Evolutionary conservation across 495 filamentous ascomycete genomes (phyloP), one percentile per base, ranked within the genome.

Genomic region (Trichoderma erinaceum): DNA sequence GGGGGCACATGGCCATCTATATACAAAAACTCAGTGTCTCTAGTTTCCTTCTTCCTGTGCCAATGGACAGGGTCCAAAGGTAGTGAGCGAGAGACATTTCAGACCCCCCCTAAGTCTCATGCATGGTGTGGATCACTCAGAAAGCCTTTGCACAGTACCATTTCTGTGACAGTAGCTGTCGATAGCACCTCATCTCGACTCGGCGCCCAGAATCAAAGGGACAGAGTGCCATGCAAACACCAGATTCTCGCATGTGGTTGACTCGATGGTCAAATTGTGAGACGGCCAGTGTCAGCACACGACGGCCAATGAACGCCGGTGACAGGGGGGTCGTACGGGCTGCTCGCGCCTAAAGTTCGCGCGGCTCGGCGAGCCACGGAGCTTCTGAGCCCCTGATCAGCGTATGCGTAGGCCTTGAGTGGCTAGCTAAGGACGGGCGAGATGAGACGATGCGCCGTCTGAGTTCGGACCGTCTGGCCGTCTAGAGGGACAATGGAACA

Each of bases 301-400:
- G 4, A 23, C 21, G 50, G 50, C 50, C 50, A 56, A 56, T 56
- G 50, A 25, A 21, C 2, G 50, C 16, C 50, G 4, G n/a, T 21
- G n/a, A n/a, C 50, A 16, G 50, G 50, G 43, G 50, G n/a, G 3
- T 25, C 21, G 4, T 25, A 4, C 10, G 18, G 50, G 50, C 50
- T 56, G 4, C 18, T 18, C 18, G 50, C 21, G 50, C 50, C 50
- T 56, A n/a, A 16, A 16, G n/a, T 56, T 56, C 4, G 50, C 50
- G 50, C 50, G n/a, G 50, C n/a, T 25, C n/a, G 44, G n/a, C 44
- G n/a, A 48, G 44, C 44, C 13, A n/a, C 44, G n/a, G 44, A 11
- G 44, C 44, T 15, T 48, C 44, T 48, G 44, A 38, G n/a, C 50
- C 50, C n/a, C n/a, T 56, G 50, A 56, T 56, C 50, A 56, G 18